These are phyloP conservation scores for Ilex aquifolium DNA, from an alignment of 257 asterid genomes.

Conservation along the genomic window DNA sequence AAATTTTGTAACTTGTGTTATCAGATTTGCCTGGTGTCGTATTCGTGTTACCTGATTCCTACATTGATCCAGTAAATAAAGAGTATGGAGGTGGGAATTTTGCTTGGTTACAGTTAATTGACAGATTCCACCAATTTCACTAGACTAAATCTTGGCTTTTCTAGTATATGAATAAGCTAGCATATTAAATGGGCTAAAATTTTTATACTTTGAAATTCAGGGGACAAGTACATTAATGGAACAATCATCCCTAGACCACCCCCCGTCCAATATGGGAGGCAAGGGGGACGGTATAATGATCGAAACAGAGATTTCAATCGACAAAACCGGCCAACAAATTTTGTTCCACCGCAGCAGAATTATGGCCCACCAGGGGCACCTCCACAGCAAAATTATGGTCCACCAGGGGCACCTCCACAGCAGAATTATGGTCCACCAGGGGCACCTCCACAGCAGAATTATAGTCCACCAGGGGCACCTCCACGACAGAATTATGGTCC, in stretches of 20 bases:
- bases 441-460: conserved; percentile 18
- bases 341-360: conserved; percentile 23
- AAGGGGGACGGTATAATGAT: background rate
- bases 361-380: conserved; percentile 12
- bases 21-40: conserved; percentile 74
- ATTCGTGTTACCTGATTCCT: conserved; percentile 89
- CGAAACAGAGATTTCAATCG: background rate
- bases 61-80: conserved; percentile 84
- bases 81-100: conserved; percentile 81
- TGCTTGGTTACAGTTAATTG: background rate
- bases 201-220: conserved; percentile 29
- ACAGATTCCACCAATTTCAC: no score
- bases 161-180: background rate
- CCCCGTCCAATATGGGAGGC: conserved; percentile 60
- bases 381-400: conserved; percentile 17
- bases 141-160: no score
- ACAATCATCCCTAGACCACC: conserved; percentile 84
- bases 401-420: conserved; percentile 8
- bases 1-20: conserved; percentile 12
- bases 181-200: background rate
- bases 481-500: conserved; percentile 24
- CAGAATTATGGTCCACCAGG: conserved; percentile 5
- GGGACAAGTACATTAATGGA: conserved; percentile 90
- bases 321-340: background rate
- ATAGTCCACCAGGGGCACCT: conserved; percentile 5